A percentile compares a stretch with the other conserved stretches of the same genome.
Evolutionary conservation across 371 early-diverging fungal genomes (phyloP).

Genomic region (Batkoa obscura): DNA sequence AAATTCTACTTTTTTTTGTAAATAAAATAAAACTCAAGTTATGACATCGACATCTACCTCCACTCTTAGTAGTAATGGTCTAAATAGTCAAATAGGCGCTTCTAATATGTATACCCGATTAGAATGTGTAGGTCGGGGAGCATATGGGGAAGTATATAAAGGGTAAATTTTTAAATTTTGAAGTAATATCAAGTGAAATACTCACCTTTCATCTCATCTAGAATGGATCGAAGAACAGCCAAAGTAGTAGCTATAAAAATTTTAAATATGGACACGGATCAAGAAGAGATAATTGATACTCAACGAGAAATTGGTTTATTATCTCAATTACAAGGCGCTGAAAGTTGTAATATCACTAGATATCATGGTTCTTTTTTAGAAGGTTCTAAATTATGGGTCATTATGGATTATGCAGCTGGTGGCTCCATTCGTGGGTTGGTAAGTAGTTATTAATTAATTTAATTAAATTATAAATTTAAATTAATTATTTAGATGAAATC

Average conservation of each 20-base stretch:
- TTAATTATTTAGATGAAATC: conserved; percentile 41
- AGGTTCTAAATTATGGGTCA: conserved; percentile 88
- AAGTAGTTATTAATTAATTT: conserved; percentile 12
- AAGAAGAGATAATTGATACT: conserved; percentile 91
- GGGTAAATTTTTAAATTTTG: conserved; percentile 16
- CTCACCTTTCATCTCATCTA: not conserved
- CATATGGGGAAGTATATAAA: conserved; percentile 44
- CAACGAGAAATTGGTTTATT: conserved; percentile 83
- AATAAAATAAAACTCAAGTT: too few relatives aligned
- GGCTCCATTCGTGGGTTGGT: conserved; percentile 76
- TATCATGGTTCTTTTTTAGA: conserved; percentile 83
- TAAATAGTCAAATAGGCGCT: not conserved
- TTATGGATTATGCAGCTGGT: conserved; percentile 94
- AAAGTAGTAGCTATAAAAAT: conserved; percentile 87
- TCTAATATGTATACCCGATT: conserved; percentile 15
- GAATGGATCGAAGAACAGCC: conserved; percentile 41
- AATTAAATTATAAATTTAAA: not conserved
- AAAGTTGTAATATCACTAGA: conserved; percentile 77
- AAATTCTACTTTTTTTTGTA: too few relatives aligned
- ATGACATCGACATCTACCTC: too few relatives aligned
- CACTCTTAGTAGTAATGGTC: too few relatives aligned
- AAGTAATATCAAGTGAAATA: not conserved
- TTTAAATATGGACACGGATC: conserved; percentile 85
- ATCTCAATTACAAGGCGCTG: conserved; percentile 56
- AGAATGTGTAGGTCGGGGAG: conserved; percentile 40